Base-by-base conservation (phyloP, 441 rosid species). In the Dalechampia spathulata region DNA sequence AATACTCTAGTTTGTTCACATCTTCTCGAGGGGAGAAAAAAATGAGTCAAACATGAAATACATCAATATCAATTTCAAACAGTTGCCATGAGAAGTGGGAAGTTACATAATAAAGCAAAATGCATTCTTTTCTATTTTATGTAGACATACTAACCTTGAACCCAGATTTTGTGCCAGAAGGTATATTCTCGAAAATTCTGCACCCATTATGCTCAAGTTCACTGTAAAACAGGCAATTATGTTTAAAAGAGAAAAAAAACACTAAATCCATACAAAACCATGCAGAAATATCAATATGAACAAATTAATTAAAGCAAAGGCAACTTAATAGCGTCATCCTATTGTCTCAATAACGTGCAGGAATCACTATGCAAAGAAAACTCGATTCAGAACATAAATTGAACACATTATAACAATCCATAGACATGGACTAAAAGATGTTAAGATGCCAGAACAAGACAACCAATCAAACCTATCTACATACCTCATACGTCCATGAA, bases 401-500 rank as follows among this genome's bases (percentile, higher is more conserved):
- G 36, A 7, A 19, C n/a, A 32, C 27, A 21, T n/a, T 28, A 23
- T 17, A 38, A 36, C n/a, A 40, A 14, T 26, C 16, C 54, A 17
- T 5, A 19, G 28, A 17, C 14, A 41, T 27, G 27, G 6, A 49
- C 23, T 9, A 7, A 26, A 49, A 10, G 14, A 28, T 8, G 34
- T 30, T 13, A 27, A 61, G 43, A 27, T 32, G 7, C 6, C 13
- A 43, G 37, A 61, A 12, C 42, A 21, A 20, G 16, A 3, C 5
- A 58, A 9, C 37, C 5, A 6, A 4, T 30, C 8, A 30, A 48
- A 69, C 39, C 20, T 22, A 65, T 26, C 54, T 52, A 55, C 57
- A 54, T 81, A 93, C 99, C 99, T 93, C 75, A 87, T 71, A 17
- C 95, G 93, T 60, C 97, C 99, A 67, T 93, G 99, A 62, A 93